Percentiles rank a stretch among this genome's conserved stretches.
phyloP scores from a whole-genome alignment of 768 basidiomycete species.

The Rossbeevera mucosa region DNA sequence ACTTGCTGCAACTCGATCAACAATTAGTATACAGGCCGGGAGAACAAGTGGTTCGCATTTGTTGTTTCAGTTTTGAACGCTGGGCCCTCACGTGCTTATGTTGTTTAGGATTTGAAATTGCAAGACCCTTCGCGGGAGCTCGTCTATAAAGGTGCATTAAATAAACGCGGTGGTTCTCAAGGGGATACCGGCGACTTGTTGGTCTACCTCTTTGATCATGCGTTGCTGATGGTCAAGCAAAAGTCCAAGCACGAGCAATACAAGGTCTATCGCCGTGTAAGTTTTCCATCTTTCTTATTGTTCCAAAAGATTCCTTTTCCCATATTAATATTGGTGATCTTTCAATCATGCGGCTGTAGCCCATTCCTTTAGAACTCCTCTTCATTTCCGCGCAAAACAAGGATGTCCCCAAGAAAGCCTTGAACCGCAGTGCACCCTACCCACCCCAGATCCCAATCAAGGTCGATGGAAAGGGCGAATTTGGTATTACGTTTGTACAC shows the following conservation, averaged over 20 bases:
- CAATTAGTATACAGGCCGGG: constrained; percentile 87
- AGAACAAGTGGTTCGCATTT: constrained; percentile 73
- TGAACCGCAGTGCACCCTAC: constrained; percentile 37
- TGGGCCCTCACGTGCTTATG: background rate
- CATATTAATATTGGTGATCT: constrained; percentile 6
- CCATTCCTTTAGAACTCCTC: constrained; percentile 92
- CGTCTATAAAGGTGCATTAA: constrained; percentile 85
- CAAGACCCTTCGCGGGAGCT: constrained; percentile 87
- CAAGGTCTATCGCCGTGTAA: constrained; percentile 88
- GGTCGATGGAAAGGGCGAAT: constrained; percentile 72
- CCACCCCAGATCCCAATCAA: constrained; percentile 48
- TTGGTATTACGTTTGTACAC: constrained; percentile 89
- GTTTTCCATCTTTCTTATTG: constrained; percentile 23
- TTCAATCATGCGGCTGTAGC: constrained; percentile 42
- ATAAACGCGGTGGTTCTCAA: constrained; percentile 70
- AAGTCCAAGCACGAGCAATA: constrained; percentile 90
- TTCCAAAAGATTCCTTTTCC: background rate
- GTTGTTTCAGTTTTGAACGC: background rate
- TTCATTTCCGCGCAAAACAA: constrained; percentile 63
- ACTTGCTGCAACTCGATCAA: constrained; percentile 87
- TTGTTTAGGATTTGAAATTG: constrained; percentile 70
- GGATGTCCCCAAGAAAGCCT: constrained; percentile 41
- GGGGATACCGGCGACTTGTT: constrained; percentile 84
- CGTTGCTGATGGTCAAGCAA: constrained; percentile 90
- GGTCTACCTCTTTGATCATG: constrained; percentile 96